Conservation (phyloP, 768 basidiomycete genomes). For the Phylloporus arenicola region DNA sequence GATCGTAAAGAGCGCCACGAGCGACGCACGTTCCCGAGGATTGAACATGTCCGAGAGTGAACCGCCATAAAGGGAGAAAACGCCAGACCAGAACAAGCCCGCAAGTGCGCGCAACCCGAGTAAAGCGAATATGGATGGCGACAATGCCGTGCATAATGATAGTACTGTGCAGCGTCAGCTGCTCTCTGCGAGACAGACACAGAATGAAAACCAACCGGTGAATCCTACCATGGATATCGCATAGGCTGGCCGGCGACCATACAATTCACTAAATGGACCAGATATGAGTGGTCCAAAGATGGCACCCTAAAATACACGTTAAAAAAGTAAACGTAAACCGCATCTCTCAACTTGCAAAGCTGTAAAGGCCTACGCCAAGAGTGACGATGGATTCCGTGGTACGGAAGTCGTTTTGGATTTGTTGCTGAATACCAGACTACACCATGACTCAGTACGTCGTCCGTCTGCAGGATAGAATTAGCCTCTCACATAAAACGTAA, state of each 20-base stretch:
- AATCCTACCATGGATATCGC: constrained; percentile 18
- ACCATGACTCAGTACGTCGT: constrained; percentile 1
- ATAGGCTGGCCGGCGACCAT: constrained; percentile 23
- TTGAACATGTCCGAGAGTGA: constrained; percentile 28
- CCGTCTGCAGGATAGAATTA: not conserved
- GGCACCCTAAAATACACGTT: constrained; percentile 11
- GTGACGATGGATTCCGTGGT: constrained; percentile 18
- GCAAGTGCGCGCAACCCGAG: constrained; percentile 18
- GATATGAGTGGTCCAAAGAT: constrained; percentile 24
- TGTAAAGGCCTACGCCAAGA: constrained; percentile 23
- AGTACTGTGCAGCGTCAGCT: constrained; percentile 16
- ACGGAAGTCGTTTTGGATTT: constrained; percentile 22
- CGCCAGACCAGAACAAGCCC: constrained; percentile 21
- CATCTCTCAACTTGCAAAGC: constrained; percentile 17
- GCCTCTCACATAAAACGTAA: constrained; percentile 26
- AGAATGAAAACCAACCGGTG: constrained; percentile 11
- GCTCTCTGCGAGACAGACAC: not conserved
- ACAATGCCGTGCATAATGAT: constrained; percentile 19
- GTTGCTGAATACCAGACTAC: constrained; percentile 27
- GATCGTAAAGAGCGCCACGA: constrained; percentile 27
- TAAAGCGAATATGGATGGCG: constrained; percentile 18
- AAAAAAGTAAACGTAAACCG: not conserved
- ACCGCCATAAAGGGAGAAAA: constrained; percentile 28
- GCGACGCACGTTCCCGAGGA: constrained; percentile 24
- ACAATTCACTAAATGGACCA: constrained; percentile 24